A percentile compares a stretch with the other conserved stretches of the same genome.
Conservation (phyloP, 139 green algal genomes). For the Picochlorum costavermella region DNA sequence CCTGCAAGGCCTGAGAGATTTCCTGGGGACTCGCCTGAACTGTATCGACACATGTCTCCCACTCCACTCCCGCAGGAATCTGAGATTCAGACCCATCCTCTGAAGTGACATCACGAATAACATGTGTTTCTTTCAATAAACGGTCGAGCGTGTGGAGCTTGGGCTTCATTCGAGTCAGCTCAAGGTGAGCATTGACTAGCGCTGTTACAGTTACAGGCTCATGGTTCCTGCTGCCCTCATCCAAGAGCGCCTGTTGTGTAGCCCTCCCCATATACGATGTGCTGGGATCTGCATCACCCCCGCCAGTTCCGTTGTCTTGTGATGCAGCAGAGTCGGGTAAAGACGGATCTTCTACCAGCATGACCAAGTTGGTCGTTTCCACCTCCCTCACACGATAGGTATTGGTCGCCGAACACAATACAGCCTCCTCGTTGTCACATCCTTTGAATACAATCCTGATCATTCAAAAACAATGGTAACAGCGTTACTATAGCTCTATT, state of each 20-base stretch:
- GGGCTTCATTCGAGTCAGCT: conserved; percentile 20
- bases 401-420: conserved; percentile 25
- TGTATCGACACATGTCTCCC: conserved; percentile 29
- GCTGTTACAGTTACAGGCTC: conserved; percentile 19
- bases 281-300: not conserved
- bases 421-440: conserved; percentile 22
- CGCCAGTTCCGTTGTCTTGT: not conserved
- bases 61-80: conserved; percentile 14
- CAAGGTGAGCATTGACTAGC: conserved; percentile 21
- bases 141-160: conserved; percentile 23
- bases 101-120: not conserved
- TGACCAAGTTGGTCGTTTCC: conserved; percentile 34
- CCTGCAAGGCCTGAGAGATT: conserved; percentile 26
- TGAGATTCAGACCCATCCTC: conserved; percentile 2
- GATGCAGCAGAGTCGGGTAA: not conserved
- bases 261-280: not conserved
- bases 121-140: conserved; percentile 13
- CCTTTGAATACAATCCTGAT: conserved; percentile 32
- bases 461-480: not conserved
- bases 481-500: not conserved
- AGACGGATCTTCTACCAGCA: conserved; percentile 17
- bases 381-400: conserved; percentile 35
- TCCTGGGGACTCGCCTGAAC: conserved; percentile 42
- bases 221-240: not conserved
- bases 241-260: not conserved